Base-by-base conservation (phyloP, 495 filamentous ascomycete genomes). In the Aspergillus homomorphus region DNA sequence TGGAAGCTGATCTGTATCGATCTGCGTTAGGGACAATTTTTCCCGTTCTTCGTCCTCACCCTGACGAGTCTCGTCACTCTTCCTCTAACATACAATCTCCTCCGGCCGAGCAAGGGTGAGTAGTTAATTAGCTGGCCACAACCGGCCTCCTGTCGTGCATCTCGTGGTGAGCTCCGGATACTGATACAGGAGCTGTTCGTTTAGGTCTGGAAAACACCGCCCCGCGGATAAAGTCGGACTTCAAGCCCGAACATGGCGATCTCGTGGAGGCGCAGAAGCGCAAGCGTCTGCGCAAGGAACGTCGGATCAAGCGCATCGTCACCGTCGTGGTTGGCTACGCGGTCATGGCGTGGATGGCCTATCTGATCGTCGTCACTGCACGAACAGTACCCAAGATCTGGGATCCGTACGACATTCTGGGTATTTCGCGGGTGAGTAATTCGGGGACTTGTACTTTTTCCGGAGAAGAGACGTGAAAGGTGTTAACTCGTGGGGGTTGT, bases 41-140 rank as follows among this genome's bases (percentile, higher is more conserved):
- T 96, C 82, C 94, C 94, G 65, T 97, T 92, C 82, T 98, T 98
- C 81, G 84, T 98, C 74, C 84, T 97, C 67, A 96, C 91, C 49
- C 84, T 98, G 62, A 84, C 88, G 55, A 84, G 86, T 69, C 86
- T 98, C 56, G 80, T 98, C 76, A 96, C 92, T 18, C 74, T 97
- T 49, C 95, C 94, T 59, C 80, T 96, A 67, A 96, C 94, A 62
- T 96, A 92, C 72, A 89, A 85, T 57, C 81, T 93, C 57, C 80
- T 95, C 57, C 86, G 84, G 71, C 84, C 87, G 14, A 90, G 82
- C 73, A 89, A 89, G 82, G 88, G 81, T 87, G 74, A 56, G 80
- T 71, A 43, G 69, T 69, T 22, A 7, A 18, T n/a, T n/a, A n/a
- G n/a, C n/a, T n/a, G n/a, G n/a, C 21, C 19, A 28, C 15, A 28